Percentiles rank a stretch among this genome's conserved stretches.
These are phyloP conservation scores for Colletotrichum caudatum DNA, from an alignment of 2,329 filamentous ascomycete genomes.

Conservation along the genomic window DNA sequence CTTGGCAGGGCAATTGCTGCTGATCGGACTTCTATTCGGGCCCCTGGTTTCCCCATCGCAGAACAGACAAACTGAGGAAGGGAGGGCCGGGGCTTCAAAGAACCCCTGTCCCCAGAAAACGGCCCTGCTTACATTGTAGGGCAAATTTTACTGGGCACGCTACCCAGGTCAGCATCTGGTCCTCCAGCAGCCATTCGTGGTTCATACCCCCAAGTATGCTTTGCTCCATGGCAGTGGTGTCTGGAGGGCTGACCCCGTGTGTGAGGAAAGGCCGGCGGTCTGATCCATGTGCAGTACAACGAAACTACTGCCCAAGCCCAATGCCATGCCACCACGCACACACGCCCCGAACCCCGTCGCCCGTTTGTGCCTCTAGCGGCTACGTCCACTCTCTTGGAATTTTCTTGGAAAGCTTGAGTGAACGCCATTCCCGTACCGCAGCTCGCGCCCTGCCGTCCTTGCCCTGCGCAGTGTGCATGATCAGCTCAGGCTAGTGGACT, in stretches of 20 bases:
- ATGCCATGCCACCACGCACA: slow-evolving; percentile 15
- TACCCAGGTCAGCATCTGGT: not conserved
- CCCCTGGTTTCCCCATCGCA: not conserved
- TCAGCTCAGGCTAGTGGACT: not conserved
- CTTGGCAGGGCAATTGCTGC: not conserved
- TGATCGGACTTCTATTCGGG: slow-evolving; percentile 16
- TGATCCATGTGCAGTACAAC: not conserved
- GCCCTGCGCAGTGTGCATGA: slow-evolving; percentile 22
- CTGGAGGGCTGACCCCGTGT: not conserved
- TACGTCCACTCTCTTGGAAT: slow-evolving; percentile 42
- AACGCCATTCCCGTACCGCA: slow-evolving; percentile 40
- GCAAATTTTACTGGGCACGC: not conserved
- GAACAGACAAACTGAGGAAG: slow-evolving; percentile 1
- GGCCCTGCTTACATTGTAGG: slow-evolving; percentile 10
- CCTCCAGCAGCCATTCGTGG: not conserved
- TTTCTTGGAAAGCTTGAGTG: slow-evolving; percentile 43
- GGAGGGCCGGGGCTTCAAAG: slow-evolving; percentile 1
- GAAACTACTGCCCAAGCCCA: not conserved
- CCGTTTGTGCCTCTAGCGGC: slow-evolving; percentile 38
- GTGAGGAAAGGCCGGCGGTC: not conserved
- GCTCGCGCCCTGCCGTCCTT: slow-evolving; percentile 32
- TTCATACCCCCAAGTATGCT: not conserved
- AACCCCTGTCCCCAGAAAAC: slow-evolving; percentile 24
- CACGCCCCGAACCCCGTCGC: slow-evolving; percentile 25
- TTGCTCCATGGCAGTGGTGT: not conserved